Percentiles rank a stretch among this genome's conserved stretches.
Evolutionary conservation across 2,329 filamentous ascomycete genomes (phyloP).

Genomic region (Aspergillus bombycis): DNA sequence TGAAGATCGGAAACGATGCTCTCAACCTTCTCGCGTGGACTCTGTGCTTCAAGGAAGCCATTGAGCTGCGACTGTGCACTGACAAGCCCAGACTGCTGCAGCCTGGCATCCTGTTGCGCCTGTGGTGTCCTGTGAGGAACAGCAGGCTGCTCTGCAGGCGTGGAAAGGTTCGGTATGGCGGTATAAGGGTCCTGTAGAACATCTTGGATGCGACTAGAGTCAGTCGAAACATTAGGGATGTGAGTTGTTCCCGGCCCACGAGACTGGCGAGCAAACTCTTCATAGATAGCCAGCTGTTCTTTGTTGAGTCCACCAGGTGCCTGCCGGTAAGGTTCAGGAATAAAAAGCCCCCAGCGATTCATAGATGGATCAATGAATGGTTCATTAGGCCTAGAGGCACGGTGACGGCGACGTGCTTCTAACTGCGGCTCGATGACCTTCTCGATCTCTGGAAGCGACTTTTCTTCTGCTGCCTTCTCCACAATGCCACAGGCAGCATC

Average conservation of each 20-base stretch:
- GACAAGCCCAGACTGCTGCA: constrained; percentile 43
- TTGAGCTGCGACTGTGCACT: constrained; percentile 57
- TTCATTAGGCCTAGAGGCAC: constrained; percentile 74
- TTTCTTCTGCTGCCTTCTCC: constrained; percentile 92
- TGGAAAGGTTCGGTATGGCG: constrained; percentile 63
- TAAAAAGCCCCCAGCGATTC: constrained; percentile 89
- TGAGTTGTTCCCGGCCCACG: constrained; percentile 62
- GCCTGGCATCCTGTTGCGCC: constrained; percentile 49
- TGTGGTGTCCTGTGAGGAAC: constrained; percentile 62
- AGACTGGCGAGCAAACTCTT: constrained; percentile 89
- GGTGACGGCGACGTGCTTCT: constrained; percentile 75
- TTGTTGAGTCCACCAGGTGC: constrained; percentile 80
- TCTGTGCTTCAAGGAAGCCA: constrained; percentile 61
- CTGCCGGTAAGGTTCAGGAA: constrained; percentile 90
- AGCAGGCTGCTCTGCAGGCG: constrained; percentile 64
- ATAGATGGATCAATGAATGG: constrained; percentile 80
- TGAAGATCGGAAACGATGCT: constrained; percentile 61
- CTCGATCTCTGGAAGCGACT: constrained; percentile 91
- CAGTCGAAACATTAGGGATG: constrained; percentile 59
- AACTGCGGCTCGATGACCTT: constrained; percentile 84
- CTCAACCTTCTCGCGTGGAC: constrained; percentile 57
- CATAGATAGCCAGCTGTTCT: constrained; percentile 93
- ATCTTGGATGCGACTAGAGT: constrained; percentile 63
- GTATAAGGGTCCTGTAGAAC: constrained; percentile 65
- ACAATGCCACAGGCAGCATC: constrained; percentile 92